Conservation (phyloP, 2,329 filamentous ascomycete species). For the Neonectria punicea region DNA sequence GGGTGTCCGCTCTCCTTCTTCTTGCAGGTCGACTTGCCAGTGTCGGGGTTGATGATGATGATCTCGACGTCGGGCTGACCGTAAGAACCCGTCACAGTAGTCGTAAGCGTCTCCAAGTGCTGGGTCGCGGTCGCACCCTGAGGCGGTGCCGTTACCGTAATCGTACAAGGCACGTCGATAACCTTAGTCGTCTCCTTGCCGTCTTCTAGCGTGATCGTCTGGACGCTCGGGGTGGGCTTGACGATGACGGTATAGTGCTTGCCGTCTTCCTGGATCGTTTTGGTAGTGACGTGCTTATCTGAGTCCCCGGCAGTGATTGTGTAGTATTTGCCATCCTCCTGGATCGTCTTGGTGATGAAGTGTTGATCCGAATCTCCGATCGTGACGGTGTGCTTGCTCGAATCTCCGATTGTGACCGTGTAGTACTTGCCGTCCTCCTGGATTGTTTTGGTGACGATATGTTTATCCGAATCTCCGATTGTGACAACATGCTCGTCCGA, state of each 20-base stretch:
- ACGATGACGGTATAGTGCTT: slow-evolving; percentile 37
- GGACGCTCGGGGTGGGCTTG: slow-evolving; percentile 29
- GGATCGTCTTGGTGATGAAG: slow-evolving; percentile 38
- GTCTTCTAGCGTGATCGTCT: slow-evolving; percentile 36
- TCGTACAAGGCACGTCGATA: slow-evolving; percentile 26
- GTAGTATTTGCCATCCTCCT: slow-evolving; percentile 34
- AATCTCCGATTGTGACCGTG: slow-evolving; percentile 26
- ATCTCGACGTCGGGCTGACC: slow-evolving; percentile 45
- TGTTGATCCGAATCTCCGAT: slow-evolving; percentile 25
- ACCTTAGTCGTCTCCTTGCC: slow-evolving; percentile 31
- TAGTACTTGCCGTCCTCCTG: slow-evolving; percentile 35
- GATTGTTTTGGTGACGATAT: slow-evolving; percentile 39
- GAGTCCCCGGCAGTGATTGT: slow-evolving; percentile 32
- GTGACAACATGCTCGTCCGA: background rate
- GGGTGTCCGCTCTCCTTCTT: slow-evolving; percentile 42
- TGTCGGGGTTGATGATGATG: slow-evolving; percentile 46
- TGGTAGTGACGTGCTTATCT: slow-evolving; percentile 31
- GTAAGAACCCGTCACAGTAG: slow-evolving; percentile 29
- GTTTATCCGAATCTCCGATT: slow-evolving; percentile 8
- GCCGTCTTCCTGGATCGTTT: slow-evolving; percentile 38
- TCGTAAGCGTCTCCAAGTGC: slow-evolving; percentile 37
- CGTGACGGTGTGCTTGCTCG: slow-evolving; percentile 28
- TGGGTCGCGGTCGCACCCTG: slow-evolving; percentile 24
- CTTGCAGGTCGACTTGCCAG: slow-evolving; percentile 44
- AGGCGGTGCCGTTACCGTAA: slow-evolving; percentile 40